Base-by-base conservation (phyloP, 2,329 filamentous ascomycete genomes). In the Microdochium nivale region DNA sequence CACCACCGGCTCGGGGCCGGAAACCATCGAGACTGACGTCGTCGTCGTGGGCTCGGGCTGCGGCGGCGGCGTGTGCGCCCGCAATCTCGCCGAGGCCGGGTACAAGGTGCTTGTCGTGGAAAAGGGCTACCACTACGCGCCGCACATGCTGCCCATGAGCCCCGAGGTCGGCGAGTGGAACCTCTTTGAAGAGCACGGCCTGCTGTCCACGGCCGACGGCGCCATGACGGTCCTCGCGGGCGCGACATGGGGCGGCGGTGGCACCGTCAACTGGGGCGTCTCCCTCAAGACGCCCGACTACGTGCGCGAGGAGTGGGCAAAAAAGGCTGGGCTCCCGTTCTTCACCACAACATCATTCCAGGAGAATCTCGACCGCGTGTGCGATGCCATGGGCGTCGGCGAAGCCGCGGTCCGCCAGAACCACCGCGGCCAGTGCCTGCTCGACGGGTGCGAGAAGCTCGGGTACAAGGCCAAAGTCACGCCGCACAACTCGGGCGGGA, bases 1-100 rank as follows among this genome's bases (percentile, higher is more conserved):
- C 49, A 70, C 67, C n/a, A 37, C 55, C 24, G 50, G 50, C 16
- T 7, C 47, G 27, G 48, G 71, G 5, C 70, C 78, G 1, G 77
- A 80, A 55, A 70, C 71, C 3, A 70, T 87, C 25, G 79, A 85
- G 49, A 81, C 81, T 0, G 85, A 88, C 64, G 78, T 88, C 0
- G 76, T 89, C 16, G 78, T 90, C 50, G 75, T 90, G 8, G 86
- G 86, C 1, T 86, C 82, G 50, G 86, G 86, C 3, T 88, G 85
- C 59, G 86, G 86, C 52, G 86, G 82, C 19, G 84, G 75, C 2
- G 85, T 89, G 0, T 77, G 76, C 19, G 86, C 86, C 2, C 87
- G 87, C 62, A 83, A 83, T 49, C 66, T 89, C 1, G 77, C 85
- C 1, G 70, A 84, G 52, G 62, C 61, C 9, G 62, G 62, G 1